phyloP scores from a whole-genome alignment of 1,284 basidiomycete genomes.

The Apiotrichum brassicae region DNA sequence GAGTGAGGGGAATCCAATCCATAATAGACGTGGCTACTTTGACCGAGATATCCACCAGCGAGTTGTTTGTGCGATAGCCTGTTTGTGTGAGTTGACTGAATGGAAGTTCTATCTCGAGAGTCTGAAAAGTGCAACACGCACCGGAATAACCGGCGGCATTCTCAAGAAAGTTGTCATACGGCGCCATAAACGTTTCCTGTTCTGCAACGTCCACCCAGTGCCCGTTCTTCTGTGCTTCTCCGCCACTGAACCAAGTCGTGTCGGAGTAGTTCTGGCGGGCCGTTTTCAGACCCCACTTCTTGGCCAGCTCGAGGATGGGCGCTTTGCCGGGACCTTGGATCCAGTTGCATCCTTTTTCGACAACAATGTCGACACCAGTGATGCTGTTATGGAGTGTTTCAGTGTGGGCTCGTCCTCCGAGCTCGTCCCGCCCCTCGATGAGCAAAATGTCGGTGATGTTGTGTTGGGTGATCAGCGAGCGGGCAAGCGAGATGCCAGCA shows the following conservation, averaged over 20 bases:
- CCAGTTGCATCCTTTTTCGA: constrained; percentile 66
- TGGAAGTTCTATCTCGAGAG: not conserved
- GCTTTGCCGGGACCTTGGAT: constrained; percentile 57
- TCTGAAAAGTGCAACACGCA: not conserved
- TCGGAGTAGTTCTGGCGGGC: constrained; percentile 20
- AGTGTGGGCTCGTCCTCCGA: constrained; percentile 59
- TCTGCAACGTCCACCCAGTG: constrained; percentile 9
- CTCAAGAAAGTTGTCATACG: constrained; percentile 15
- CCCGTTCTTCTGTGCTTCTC: constrained; percentile 8
- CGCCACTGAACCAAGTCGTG: constrained; percentile 13
- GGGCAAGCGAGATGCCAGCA: constrained; percentile 60
- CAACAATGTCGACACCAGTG: constrained; percentile 41
- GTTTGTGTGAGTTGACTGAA: not conserved
- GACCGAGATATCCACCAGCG: constrained; percentile 19
- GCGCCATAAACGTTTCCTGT: constrained; percentile 7
- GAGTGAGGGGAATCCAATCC: constrained; percentile 20
- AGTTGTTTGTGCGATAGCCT: constrained; percentile 20
- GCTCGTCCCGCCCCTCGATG: constrained; percentile 55
- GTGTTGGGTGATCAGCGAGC: constrained; percentile 52
- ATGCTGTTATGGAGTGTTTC: constrained; percentile 41
- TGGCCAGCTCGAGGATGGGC: constrained; percentile 48
- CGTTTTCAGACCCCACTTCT: constrained; percentile 55
- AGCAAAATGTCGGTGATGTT: constrained; percentile 59
- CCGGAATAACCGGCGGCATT: constrained; percentile 16
- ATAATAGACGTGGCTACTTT: constrained; percentile 21